A percentile compares a stretch with the other conserved stretches of the same genome.
phyloP scores from a whole-genome alignment of 164 flowering plant species.

The Houttuynia cordata region DNA sequence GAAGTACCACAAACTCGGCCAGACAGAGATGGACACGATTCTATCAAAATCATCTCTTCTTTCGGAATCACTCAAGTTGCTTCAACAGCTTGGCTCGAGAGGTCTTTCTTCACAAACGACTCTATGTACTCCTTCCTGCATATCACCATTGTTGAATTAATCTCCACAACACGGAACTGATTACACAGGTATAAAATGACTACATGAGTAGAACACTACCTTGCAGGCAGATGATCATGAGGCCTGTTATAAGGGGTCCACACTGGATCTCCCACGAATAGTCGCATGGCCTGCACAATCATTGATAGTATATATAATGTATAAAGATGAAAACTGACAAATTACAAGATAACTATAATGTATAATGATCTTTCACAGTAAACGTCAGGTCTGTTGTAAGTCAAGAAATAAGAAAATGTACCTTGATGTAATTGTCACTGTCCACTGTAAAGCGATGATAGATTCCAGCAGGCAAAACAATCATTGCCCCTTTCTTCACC shows the following conservation, averaged over 20 bases:
- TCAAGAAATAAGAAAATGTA: conserved; percentile 14
- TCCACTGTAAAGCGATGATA: conserved; percentile 96
- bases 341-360: not conserved
- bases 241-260: conserved; percentile 99
- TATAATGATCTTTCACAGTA: no score
- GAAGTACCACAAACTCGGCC: no score
- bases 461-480: conserved; percentile 92
- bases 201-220: conserved; percentile 38
- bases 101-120: conserved; percentile 30
- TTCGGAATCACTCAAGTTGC: conserved; percentile 7
- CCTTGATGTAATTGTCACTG: conserved; percentile 91
- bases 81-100: conserved; percentile 24
- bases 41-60: not conserved
- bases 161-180: not conserved
- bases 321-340: no score
- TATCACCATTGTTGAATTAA: not conserved
- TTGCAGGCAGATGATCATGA: conserved; percentile 82
- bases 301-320: not conserved
- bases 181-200: not conserved
- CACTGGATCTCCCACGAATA: conserved; percentile 94
- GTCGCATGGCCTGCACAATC: conserved; percentile 63
- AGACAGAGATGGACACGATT: no score
- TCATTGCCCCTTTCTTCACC: conserved; percentile 94
- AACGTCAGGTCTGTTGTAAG: no score
- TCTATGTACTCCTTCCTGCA: conserved; percentile 54